A percentile compares a stretch with the other conserved stretches of the same genome.
phyloP scores from a whole-genome alignment of 176 grass and related monocot species.

The Themeda triandra region DNA sequence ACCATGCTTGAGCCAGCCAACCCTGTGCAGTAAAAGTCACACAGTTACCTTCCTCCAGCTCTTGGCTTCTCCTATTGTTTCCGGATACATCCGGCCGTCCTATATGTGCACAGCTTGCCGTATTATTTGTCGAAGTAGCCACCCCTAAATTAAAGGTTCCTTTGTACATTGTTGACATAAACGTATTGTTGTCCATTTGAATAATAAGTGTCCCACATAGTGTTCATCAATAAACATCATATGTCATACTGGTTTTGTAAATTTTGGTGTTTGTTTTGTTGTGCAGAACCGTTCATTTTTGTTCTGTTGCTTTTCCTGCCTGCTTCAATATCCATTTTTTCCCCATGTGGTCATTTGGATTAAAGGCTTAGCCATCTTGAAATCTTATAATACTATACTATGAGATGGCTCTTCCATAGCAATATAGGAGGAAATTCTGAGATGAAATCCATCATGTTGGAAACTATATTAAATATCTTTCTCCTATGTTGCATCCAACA shows the following conservation, averaged over 20 bases:
- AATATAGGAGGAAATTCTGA: background rate
- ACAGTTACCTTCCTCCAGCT: constrained; percentile 4
- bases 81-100: background rate
- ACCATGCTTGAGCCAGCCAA: constrained; percentile 24
- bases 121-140: constrained; percentile 21
- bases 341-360: background rate
- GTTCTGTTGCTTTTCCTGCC: background rate
- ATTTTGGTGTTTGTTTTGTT: background rate
- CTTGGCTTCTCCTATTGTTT: constrained; percentile 36
- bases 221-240: constrained; percentile 27
- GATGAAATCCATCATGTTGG: background rate
- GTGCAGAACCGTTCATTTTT: background rate
- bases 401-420: background rate
- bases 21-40: constrained; percentile 31
- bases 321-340: background rate
- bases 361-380: background rate
- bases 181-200: constrained; percentile 34
- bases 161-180: constrained; percentile 46
- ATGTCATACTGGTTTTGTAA: background rate
- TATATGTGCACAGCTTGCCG: constrained; percentile 46
- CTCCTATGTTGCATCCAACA: background rate
- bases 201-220: constrained; percentile 36
- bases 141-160: constrained; percentile 16
- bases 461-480: background rate
- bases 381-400: background rate